A percentile compares a stretch with the other conserved stretches of the same genome.
These are phyloP conservation scores for Golubevia pallescens DNA, from an alignment of 1,284 basidiomycete genomes.

Conservation along the genomic window DNA sequence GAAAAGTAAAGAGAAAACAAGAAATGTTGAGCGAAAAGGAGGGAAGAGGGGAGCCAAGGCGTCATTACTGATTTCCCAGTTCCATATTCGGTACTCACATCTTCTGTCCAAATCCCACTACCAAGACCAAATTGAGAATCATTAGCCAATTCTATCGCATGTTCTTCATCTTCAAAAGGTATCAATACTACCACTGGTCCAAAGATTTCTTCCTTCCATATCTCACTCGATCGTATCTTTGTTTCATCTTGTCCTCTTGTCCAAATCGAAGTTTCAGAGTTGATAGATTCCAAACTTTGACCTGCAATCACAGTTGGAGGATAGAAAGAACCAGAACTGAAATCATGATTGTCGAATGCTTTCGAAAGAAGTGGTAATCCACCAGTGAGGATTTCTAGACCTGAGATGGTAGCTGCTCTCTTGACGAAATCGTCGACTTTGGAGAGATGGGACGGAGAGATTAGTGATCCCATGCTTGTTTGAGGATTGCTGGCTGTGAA, in stretches of 20 bases:
- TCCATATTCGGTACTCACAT: too few species aligned
- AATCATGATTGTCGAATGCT: background rate
- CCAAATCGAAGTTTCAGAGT: conserved; percentile 69
- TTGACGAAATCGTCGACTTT: too few species aligned
- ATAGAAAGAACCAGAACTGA: conserved; percentile 73
- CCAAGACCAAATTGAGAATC: conserved; percentile 79
- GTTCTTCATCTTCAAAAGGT: conserved; percentile 72
- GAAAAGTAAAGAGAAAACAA: too few species aligned
- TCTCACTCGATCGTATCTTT: conserved; percentile 67
- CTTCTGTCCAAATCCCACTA: conserved; percentile 78
- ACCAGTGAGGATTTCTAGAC: background rate
- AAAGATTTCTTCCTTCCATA: conserved; percentile 82
- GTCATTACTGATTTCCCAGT: too few species aligned
- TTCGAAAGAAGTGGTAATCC: background rate
- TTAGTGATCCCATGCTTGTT: too few species aligned
- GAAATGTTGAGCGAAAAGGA: too few species aligned
- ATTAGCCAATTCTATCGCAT: conserved; percentile 76
- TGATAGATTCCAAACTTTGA: too few species aligned
- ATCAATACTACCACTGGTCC: conserved; percentile 77
- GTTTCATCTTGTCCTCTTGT: too few species aligned
- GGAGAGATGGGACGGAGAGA: too few species aligned
- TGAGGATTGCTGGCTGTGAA: too few species aligned
- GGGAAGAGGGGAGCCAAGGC: too few species aligned
- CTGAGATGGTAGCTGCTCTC: too few species aligned
- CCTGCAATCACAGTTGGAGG: conserved; percentile 75